Percentiles rank a stretch among this genome's conserved stretches.
phyloP scores from a whole-genome alignment of 2,329 filamentous ascomycete species.

The Leptosphaerulina australis region DNA sequence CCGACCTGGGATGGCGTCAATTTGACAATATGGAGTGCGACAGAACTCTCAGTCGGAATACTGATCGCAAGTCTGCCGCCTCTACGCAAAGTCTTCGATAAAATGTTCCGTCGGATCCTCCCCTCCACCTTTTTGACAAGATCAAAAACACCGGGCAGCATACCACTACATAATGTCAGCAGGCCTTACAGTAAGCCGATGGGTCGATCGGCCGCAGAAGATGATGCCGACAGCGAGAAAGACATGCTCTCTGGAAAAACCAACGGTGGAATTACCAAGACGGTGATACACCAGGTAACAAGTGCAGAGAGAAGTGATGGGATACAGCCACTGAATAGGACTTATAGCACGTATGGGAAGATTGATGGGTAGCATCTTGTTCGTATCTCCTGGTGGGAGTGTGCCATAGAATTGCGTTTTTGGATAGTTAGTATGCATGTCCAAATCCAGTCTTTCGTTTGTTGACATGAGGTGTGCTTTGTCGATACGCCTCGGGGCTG shows the following conservation, averaged over 20 bases:
- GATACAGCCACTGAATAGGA: slow-evolving; percentile 2
- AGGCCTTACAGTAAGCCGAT: slow-evolving; percentile 17
- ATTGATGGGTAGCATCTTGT: slow-evolving; percentile 1
- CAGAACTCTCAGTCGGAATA: slow-evolving; percentile 35
- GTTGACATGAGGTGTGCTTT: too few species aligned
- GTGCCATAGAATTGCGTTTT: neutral
- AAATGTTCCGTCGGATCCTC: slow-evolving; percentile 24
- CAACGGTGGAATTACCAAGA: slow-evolving; percentile 26
- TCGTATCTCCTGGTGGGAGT: neutral
- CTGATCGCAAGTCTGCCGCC: slow-evolving; percentile 33
- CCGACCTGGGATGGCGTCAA: slow-evolving; percentile 35
- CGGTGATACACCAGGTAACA: slow-evolving; percentile 30
- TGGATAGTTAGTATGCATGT: neutral
- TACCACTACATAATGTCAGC: slow-evolving; percentile 29
- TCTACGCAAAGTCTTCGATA: slow-evolving; percentile 36
- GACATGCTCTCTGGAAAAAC: slow-evolving; percentile 23
- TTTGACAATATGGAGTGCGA: slow-evolving; percentile 32
- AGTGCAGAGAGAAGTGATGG: slow-evolving; percentile 12
- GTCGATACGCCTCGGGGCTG: neutral
- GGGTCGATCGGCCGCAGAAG: slow-evolving; percentile 12
- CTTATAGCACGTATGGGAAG: slow-evolving; percentile 9
- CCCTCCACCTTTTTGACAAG: slow-evolving; percentile 22
- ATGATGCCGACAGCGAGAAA: slow-evolving; percentile 32
- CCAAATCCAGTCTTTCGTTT: neutral
- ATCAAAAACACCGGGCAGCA: slow-evolving; percentile 14